Evolutionary conservation across 2,329 filamentous ascomycete genomes (phyloP), one percentile per base, ranked within the genome.

Genomic region (Claviceps arundinis): DNA sequence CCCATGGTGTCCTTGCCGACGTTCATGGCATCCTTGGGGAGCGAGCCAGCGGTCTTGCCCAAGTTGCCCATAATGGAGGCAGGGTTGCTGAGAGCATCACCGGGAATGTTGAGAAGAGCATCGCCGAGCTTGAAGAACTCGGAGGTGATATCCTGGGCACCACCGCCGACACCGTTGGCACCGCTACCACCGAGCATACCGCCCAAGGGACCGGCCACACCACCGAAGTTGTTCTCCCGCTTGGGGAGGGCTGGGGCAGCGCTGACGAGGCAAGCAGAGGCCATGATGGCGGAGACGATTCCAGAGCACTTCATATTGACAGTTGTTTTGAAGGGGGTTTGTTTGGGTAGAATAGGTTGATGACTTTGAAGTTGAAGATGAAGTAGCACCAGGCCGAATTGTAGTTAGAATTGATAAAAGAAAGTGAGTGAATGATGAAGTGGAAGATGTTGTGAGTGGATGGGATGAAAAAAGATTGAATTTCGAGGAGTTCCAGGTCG

Each of bases 121-220:
- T 58, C 57, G 5, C 30, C 57, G 2, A 47, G 9, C 41, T 55
- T 55, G 54, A 58, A 58, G 37, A 56, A 2, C 16, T 53, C 49
- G n/a, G 56, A 52, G 3, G 52, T 24, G 13, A 41, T 45, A 7
- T 45, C 46, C 49, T 58, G 57, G 37, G 2, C 48, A n/a, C 13
- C 51, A 2, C 9, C 16, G 4, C 34, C 46, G 17, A 13, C 2
- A 30, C 9, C 26, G 5, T 17, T 37, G n/a, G 19, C 26, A 30
- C 34, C 42, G 24, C 40, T 30, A 13, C 40, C n/a, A 17, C 37
- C 42, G 17, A 41, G 2, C 17, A 49, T n/a, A 38, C 22, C 8
- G 26, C 44, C 50, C 4, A 52, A 8, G 2, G 47, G 51, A 14
- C 44, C 50, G 26, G 38, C 37, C 0, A 43, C 2, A 8, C 48